Conservation (phyloP, 1,284 basidiomycete genomes). For the Acaromyces ingoldii region DNA sequence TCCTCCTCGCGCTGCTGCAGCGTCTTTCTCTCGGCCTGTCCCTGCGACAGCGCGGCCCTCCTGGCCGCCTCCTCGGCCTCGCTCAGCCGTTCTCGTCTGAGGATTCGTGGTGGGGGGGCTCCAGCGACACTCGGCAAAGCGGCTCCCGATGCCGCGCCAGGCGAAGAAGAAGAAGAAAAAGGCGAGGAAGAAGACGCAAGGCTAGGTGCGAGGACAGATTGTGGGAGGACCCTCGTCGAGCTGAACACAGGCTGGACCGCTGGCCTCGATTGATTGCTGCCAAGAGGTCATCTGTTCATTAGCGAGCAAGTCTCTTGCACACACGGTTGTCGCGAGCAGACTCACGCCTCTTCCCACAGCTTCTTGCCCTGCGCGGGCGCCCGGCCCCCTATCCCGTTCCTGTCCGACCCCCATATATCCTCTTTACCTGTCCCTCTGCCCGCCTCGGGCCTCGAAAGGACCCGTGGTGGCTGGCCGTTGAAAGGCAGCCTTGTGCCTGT, state of each 20-base stretch:
- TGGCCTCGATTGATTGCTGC: background rate
- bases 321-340: background rate
- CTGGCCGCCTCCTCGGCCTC: background rate
- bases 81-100: background rate
- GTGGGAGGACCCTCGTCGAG: background rate
- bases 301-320: background rate
- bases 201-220: background rate
- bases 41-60: background rate
- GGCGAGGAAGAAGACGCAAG: background rate
- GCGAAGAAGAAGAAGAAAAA: background rate
- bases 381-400: background rate
- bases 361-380: background rate
- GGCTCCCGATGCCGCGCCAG: background rate
- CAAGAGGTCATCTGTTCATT: background rate
- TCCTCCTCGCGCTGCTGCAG: conserved; percentile 3
- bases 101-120: conserved; percentile 2
- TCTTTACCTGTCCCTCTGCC: background rate
- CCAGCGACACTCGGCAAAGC: background rate
- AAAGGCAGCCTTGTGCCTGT: too few relatives aligned
- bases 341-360: conserved; percentile 6
- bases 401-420: conserved; percentile 1
- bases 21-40: background rate
- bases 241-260: background rate
- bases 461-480: too few relatives aligned
- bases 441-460: background rate